Evolutionary conservation across 2,329 filamentous ascomycete species (phyloP).

Genomic region (Pseudogymnoascus sp.): DNA sequence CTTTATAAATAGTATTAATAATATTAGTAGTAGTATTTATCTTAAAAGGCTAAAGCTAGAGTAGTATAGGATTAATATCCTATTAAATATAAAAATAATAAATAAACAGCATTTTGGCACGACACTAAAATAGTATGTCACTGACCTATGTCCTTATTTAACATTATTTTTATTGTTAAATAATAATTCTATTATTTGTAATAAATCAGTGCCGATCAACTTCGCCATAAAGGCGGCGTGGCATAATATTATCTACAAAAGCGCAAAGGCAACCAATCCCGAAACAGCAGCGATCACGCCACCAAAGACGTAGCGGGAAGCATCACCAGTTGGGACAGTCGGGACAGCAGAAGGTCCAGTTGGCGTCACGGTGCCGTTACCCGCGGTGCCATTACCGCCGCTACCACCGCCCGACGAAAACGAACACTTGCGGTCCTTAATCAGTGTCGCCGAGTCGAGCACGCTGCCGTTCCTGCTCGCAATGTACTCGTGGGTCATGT

Average conservation of each 20-base stretch:
- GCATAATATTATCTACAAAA: not conserved
- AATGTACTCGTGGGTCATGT: slow-evolving; percentile 32
- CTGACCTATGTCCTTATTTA: not conserved
- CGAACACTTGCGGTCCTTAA: slow-evolving; percentile 13
- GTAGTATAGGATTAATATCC: too few relatives aligned
- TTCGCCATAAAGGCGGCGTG: not conserved
- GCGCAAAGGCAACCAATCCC: not conserved
- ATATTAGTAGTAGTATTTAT: too few relatives aligned
- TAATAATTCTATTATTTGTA: not conserved
- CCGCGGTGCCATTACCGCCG: not conserved
- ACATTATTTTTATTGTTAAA: not conserved
- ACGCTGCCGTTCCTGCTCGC: slow-evolving; percentile 25
- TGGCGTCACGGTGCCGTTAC: not conserved
- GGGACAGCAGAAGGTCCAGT: not conserved
- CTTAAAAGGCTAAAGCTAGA: too few relatives aligned
- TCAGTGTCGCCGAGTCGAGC: slow-evolving; percentile 27
- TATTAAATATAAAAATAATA: too few relatives aligned
- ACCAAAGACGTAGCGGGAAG: not conserved
- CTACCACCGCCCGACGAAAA: not conserved
- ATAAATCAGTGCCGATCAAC: not conserved
- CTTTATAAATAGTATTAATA: too few relatives aligned
- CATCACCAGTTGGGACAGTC: not conserved
- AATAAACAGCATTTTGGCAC: too few relatives aligned
- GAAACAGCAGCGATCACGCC: not conserved
- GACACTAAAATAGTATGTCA: not conserved